Evolutionary conservation across 768 basidiomycete species (phyloP), one percentile per base, ranked within the genome.

Genomic region (Russula sp.): DNA sequence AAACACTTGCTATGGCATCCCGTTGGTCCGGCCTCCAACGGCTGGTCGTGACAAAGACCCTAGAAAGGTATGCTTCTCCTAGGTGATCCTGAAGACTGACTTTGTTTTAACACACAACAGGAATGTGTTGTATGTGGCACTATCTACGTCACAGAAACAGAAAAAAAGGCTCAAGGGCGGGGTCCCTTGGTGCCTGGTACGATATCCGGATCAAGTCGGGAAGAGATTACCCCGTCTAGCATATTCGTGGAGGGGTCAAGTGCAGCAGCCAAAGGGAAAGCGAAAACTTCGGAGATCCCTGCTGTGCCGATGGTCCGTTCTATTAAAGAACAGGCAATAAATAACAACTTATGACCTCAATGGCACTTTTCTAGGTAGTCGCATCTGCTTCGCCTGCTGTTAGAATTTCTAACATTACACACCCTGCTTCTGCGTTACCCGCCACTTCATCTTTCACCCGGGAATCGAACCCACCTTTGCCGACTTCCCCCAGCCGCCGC

Each of bases 11-110:
- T 87, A 84, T 74, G 91, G 91, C 14, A 79, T 93, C 7, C 93
- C 92, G n/a, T 83, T 94, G 16, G 87, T 94, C 64, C 79, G 91
- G 56, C 88, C 88, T 44, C 89, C 90, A 22, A 89, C 83, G 72
- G 68, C 77, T 18, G 82, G 83, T 6, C 79, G 79, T 20, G 82
- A 79, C 64, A 84, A 83, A 69, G 83, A 88, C 75, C 84, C 84
- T 22, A 78, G 81, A 65, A 91, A 87, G 81, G 90, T 87, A 51
- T 51, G 78, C 72, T 20, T 30, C 46, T 10, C 48, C 44, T 46
- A 28, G 46, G 51, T 59, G 62, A 11, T 46, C 42, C 54, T 59
- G 32, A 40, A 65, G 44, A 22, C 34, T n/a, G 3, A n/a, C 40
- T 30, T 20, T n/a, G 18, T 36, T 55, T n/a, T 30, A 14, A 18